A percentile compares a stretch with the other conserved stretches of the same genome.
Evolutionary conservation across 345 rosid species (phyloP).

Genomic region (Pugionium cornutum): DNA sequence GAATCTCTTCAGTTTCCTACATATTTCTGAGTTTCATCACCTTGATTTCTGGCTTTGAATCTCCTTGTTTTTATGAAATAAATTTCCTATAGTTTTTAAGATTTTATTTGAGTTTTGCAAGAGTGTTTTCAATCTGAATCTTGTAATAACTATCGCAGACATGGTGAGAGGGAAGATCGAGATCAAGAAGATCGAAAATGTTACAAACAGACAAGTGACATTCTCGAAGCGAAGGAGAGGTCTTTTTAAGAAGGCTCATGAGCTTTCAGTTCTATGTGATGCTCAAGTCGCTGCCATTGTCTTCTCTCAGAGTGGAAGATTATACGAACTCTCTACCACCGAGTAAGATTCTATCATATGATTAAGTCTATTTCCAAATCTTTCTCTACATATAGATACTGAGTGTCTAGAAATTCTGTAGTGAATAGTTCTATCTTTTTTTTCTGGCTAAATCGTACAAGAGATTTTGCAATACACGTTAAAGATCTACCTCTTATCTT

Average conservation of each 20-base stretch:
- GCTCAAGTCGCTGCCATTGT: conserved; percentile 57
- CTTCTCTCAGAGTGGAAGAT: conserved; percentile 59
- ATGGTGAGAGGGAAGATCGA: conserved; percentile 70
- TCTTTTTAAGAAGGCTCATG: conserved; percentile 60
- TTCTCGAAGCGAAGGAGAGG: conserved; percentile 62
- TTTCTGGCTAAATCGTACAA: conserved; percentile 32
- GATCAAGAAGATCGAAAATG: conserved; percentile 60
- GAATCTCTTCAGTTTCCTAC: conserved; percentile 10
- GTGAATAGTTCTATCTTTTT: conserved; percentile 20
- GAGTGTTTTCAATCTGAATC: conserved; percentile 14
- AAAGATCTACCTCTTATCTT: conserved; percentile 13
- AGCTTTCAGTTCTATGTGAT: conserved; percentile 67
- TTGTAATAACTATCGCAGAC: conserved; percentile 23
- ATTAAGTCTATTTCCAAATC: conserved; percentile 2
- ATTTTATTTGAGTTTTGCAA: no score
- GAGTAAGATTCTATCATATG: conserved; percentile 41
- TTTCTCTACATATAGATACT: conserved; percentile 7
- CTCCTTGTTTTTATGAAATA: conserved; percentile 19
- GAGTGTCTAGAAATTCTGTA: conserved; percentile 18
- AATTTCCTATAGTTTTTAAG: not conserved
- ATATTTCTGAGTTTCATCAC: conserved; percentile 11
- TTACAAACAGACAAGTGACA: conserved; percentile 61
- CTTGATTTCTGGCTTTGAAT: conserved; percentile 30
- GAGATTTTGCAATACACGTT: conserved; percentile 26
- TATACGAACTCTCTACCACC: conserved; percentile 49